These are phyloP conservation scores for Globisporangium splendens DNA, from an alignment of 352 stramenopile species.

Conservation along the genomic window DNA sequence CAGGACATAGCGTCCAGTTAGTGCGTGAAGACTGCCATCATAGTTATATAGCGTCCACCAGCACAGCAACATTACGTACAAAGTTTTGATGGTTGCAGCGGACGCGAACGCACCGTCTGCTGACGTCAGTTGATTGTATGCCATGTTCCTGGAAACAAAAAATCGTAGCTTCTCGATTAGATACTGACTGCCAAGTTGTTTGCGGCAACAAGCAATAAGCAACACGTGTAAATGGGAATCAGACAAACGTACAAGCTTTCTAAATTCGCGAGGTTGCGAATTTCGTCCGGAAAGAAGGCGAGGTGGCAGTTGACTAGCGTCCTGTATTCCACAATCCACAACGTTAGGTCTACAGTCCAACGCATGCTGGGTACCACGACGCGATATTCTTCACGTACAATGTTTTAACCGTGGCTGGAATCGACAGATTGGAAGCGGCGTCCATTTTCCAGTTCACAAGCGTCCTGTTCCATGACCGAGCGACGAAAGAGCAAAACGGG, in stretches of 20 bases:
- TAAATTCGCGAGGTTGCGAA: slow-evolving; percentile 35
- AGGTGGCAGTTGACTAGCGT: slow-evolving; percentile 51
- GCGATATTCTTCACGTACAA: slow-evolving; percentile 29
- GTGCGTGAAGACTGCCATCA: no score
- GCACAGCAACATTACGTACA: slow-evolving; percentile 41
- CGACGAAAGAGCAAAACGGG: not conserved
- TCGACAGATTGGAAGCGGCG: slow-evolving; percentile 29
- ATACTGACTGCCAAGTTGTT: no score
- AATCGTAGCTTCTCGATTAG: not conserved
- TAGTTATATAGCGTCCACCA: not conserved
- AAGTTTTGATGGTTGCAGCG: slow-evolving; percentile 22
- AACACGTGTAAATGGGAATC: not conserved
- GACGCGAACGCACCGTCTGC: slow-evolving; percentile 30
- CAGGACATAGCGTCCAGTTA: not conserved
- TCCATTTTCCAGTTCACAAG: slow-evolving; percentile 66
- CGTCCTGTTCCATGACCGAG: slow-evolving; percentile 19
- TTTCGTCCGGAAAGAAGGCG: slow-evolving; percentile 31
- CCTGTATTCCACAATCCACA: slow-evolving; percentile 11
- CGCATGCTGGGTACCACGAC: no score
- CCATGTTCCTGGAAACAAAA: slow-evolving; percentile 33
- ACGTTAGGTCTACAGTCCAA: not conserved
- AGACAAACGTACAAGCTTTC: slow-evolving; percentile 33
- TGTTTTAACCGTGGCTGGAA: slow-evolving; percentile 44
- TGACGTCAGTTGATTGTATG: slow-evolving; percentile 33
- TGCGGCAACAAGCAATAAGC: not conserved